phyloP scores from a whole-genome alignment of 352 stramenopile species.

The Phytopythium boreale region DNA sequence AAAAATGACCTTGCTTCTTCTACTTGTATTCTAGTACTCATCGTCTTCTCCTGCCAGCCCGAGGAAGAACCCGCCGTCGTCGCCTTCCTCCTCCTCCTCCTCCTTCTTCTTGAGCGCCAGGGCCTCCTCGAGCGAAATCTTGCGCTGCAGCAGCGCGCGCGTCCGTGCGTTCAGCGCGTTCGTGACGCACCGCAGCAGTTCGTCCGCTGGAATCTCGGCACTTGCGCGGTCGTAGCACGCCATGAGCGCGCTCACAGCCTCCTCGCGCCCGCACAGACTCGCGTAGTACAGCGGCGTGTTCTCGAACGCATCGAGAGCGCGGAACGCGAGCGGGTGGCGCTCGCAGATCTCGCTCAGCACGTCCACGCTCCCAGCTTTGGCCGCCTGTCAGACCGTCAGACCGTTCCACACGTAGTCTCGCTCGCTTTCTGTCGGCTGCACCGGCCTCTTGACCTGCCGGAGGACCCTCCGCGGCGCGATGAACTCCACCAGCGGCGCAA shows the following conservation, averaged over 20 bases:
- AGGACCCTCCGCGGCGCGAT: constrained; percentile 22
- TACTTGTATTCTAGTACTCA: neutral
- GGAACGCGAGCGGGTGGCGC: constrained; percentile 15
- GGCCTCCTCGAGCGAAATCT: constrained; percentile 25
- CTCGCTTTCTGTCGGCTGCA: constrained; percentile 4
- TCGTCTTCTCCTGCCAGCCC: neutral
- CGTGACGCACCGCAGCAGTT: constrained; percentile 31
- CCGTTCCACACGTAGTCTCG: constrained; percentile 8
- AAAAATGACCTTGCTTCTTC: neutral
- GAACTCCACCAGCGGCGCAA: constrained; percentile 22
- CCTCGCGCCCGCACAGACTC: constrained; percentile 26
- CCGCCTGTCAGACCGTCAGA: constrained; percentile 34
- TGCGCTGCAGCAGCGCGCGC: constrained; percentile 25
- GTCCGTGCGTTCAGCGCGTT: constrained; percentile 25
- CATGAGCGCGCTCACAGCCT: constrained; percentile 23
- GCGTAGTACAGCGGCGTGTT: constrained; percentile 38
- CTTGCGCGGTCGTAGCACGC: constrained; percentile 15
- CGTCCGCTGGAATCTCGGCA: constrained; percentile 15
- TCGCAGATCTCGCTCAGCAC: constrained; percentile 22
- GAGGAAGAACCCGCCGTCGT: constrained; percentile 13
- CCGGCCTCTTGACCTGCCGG: constrained; percentile 17
- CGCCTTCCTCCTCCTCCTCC: constrained; percentile 9
- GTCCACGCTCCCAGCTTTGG: constrained; percentile 21
- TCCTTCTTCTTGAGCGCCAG: constrained; percentile 12
- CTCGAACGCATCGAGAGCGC: constrained; percentile 24